Evolutionary conservation across 1,284 basidiomycete species (phyloP).

Genomic region (Cronartium quercuum): DNA sequence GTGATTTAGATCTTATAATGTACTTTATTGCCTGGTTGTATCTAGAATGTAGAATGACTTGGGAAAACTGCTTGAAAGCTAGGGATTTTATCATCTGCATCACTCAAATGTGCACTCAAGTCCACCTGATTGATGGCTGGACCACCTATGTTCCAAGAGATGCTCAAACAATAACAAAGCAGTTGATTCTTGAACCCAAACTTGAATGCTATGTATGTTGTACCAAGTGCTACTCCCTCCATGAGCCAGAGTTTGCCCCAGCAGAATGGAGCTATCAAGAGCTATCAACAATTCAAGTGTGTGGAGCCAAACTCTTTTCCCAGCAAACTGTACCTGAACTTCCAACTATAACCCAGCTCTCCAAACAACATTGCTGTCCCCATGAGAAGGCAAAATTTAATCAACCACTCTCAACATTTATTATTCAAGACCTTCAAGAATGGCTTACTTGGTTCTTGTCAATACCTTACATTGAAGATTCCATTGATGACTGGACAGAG

Average conservation of each 20-base stretch:
- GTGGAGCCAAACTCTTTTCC: neutral
- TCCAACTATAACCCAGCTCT: neutral
- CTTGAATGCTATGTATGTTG: neutral
- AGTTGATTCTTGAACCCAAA: neutral
- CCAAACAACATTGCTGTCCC: neutral
- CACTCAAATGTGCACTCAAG: neutral
- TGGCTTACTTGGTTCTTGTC: slow-evolving; percentile 15
- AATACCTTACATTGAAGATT: slow-evolving; percentile 1
- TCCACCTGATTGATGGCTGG: neutral
- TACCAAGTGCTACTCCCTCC: neutral
- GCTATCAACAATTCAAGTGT: neutral
- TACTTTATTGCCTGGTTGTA: neutral
- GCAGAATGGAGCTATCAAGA: neutral
- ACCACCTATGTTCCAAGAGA: neutral
- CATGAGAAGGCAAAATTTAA: neutral
- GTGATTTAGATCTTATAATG: neutral
- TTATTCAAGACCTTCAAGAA: neutral
- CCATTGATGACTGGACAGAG: slow-evolving; percentile 12
- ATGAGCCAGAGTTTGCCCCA: neutral
- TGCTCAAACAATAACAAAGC: neutral
- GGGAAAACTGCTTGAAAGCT: neutral
- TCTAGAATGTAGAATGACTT: neutral
- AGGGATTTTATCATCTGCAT: neutral
- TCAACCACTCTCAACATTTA: neutral
- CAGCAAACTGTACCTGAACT: neutral